Evolutionary conservation across 129 eudicot genomes (phyloP).

Genomic region (Flaveria ramosissima): DNA sequence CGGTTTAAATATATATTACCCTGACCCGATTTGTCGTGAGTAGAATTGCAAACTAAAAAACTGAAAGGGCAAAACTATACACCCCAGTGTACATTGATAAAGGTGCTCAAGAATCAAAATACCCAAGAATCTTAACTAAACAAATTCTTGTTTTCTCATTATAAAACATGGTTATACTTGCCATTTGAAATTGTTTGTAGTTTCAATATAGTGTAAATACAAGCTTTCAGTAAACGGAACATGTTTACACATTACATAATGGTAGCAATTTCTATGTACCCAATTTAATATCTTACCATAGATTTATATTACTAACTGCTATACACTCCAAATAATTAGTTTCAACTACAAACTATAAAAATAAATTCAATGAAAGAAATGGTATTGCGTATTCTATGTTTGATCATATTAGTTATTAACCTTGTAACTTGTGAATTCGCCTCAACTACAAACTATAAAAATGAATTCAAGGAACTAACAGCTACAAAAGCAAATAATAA

Average conservation of each 20-base stretch:
- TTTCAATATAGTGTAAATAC: not conserved
- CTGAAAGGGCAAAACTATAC: not conserved
- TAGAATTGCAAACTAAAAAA: not conserved
- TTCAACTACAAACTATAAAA: no score
- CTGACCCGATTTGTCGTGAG: not conserved
- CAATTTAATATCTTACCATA: not conserved
- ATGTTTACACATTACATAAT: not conserved
- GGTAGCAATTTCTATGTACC: not conserved
- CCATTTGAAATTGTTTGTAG: not conserved
- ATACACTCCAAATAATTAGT: not conserved
- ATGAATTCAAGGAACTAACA: not conserved
- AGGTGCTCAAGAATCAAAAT: not conserved
- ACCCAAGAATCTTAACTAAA: not conserved
- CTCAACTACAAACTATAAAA: not conserved
- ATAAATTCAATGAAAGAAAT: not conserved
- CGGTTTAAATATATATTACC: not conserved
- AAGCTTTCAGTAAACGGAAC: not conserved
- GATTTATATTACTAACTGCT: not conserved
- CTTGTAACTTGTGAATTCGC: not conserved
- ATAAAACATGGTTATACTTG: not conserved
- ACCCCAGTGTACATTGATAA: not conserved
- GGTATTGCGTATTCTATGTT: not conserved
- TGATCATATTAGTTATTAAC: not conserved
- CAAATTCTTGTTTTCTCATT: not conserved
- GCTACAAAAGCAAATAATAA: slow-evolving; percentile 12